Evolutionary conservation across 305 asterid species (phyloP).

Genomic region (Solanum hybrid): DNA sequence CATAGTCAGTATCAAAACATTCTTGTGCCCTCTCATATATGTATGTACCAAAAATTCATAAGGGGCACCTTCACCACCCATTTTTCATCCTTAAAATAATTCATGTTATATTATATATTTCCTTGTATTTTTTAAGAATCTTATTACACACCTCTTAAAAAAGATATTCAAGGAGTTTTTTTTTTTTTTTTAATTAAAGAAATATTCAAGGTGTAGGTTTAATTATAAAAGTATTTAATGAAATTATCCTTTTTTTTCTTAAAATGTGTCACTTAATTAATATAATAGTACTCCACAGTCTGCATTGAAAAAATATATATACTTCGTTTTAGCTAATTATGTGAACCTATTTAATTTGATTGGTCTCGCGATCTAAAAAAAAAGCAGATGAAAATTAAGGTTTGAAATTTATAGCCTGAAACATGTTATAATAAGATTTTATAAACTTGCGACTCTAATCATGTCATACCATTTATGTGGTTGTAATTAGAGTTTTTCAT

Average conservation of each 20-base stretch:
- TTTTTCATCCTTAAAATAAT: neutral
- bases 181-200: too few species aligned
- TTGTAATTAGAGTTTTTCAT: too few species aligned
- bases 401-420: too few species aligned
- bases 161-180: neutral
- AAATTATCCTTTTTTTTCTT: neutral
- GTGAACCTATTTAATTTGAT: neutral
- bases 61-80: neutral
- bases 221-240: neutral
- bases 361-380: neutral
- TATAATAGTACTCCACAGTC: neutral
- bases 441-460: too few species aligned
- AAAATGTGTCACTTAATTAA: neutral
- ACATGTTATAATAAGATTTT: too few species aligned
- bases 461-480: too few species aligned
- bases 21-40: neutral
- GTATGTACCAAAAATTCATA: neutral
- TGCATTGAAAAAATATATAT: neutral
- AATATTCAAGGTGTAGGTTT: neutral
- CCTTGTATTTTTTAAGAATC: neutral
- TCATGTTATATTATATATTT: neutral
- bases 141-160: neutral
- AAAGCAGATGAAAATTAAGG: too few species aligned
- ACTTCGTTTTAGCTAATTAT: neutral
- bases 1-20: conserved; percentile 19